A percentile compares a stretch with the other conserved stretches of the same genome.
Evolutionary conservation across 148 eudicot genomes (phyloP).

Genomic region (Vaccinium myrtillus): DNA sequence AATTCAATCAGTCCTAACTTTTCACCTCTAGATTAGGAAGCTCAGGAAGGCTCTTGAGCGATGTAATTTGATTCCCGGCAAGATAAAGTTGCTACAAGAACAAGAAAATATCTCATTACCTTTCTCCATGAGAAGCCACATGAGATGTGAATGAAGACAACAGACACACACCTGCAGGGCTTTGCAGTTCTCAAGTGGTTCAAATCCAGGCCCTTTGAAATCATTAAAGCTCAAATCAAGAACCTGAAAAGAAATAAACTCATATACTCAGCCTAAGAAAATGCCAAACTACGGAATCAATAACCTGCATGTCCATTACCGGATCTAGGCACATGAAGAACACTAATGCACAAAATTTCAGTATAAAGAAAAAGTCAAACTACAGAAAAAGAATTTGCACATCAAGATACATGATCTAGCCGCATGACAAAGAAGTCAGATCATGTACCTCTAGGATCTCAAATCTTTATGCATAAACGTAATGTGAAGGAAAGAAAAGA

Average conservation of each 20-base stretch:
- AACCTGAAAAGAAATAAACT: conserved; percentile 49
- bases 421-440: conserved; percentile 5
- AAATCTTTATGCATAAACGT: background rate
- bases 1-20: background rate
- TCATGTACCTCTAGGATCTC: background rate
- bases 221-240: conserved; percentile 98
- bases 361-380: background rate
- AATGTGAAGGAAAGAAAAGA: background rate
- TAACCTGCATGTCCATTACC: background rate
- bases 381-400: background rate
- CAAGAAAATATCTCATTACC: conserved; percentile 11
- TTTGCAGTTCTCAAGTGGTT: conserved; percentile 89
- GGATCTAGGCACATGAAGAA: background rate
- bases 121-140: conserved; percentile 7
- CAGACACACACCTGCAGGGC: conserved; percentile 66
- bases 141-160: conserved; percentile 3
- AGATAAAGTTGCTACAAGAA: conserved; percentile 90
- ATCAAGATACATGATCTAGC: background rate
- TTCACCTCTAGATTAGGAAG: conserved; percentile 96
- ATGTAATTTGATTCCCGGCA: conserved; percentile 95
- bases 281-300: background rate
- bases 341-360: background rate
- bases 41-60: conserved; percentile 86
- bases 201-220: conserved; percentile 95
- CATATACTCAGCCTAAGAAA: background rate